A percentile compares a stretch with the other conserved stretches of the same genome.
Conservation (phyloP, 2,329 filamentous ascomycete genomes). For the Ustulina deusta region DNA sequence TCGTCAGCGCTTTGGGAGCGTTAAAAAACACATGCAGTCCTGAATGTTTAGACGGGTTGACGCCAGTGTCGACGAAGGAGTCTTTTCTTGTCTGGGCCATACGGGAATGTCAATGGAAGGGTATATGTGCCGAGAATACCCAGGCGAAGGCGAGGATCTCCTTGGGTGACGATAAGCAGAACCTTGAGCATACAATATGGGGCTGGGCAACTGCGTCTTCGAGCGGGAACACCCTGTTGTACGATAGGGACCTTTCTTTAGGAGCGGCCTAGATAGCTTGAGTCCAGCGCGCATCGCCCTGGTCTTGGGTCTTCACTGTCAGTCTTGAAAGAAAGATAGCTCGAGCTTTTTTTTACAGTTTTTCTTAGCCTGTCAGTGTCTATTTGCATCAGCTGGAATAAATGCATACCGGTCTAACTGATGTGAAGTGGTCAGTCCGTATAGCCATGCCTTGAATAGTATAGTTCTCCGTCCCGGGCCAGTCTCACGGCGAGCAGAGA, state of each 20-base stretch:
- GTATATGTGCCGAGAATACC: conserved; percentile 33
- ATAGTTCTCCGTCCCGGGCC: too few species aligned
- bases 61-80: conserved; percentile 42
- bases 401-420: conserved; percentile 18
- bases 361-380: conserved; percentile 31
- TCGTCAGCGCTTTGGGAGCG: conserved; percentile 39
- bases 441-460: not conserved
- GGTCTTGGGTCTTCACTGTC: conserved; percentile 27
- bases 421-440: not conserved
- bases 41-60: conserved; percentile 44
- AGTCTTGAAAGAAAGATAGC: conserved; percentile 29
- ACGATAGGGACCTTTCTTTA: conserved; percentile 28
- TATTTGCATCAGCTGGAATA: conserved; percentile 22
- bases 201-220: conserved; percentile 28
- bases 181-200: conserved; percentile 30
- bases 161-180: conserved; percentile 27
- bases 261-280: conserved; percentile 29
- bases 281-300: conserved; percentile 28
- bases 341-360: conserved; percentile 29
- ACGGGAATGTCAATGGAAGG: conserved; percentile 37
- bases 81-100: conserved; percentile 45
- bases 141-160: conserved; percentile 27
- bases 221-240: conserved; percentile 32
- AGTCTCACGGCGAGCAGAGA: too few species aligned
- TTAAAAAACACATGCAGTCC: conserved; percentile 38